A percentile compares a stretch with the other conserved stretches of the same genome.
Conservation (phyloP, 2,329 filamentous ascomycete species). For the Anthostomella pinea region DNA sequence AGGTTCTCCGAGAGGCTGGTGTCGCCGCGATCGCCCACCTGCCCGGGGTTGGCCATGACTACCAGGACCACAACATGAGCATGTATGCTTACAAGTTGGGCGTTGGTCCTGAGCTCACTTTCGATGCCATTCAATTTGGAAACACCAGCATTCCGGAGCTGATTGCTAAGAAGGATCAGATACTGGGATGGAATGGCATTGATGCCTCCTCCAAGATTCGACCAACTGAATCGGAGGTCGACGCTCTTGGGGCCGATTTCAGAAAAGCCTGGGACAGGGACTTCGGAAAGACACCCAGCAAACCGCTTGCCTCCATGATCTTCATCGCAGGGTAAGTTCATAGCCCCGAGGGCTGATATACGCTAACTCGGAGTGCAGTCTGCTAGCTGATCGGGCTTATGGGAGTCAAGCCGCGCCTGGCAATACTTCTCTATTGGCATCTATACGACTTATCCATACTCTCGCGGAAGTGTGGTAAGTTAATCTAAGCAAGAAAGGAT, state of each 20-base stretch:
- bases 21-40: slow-evolving; percentile 35
- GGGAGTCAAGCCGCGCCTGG: background rate
- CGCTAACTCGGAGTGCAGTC: no score
- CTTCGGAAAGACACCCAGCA: background rate
- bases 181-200: slow-evolving; percentile 9
- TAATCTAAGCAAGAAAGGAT: background rate
- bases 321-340: slow-evolving; percentile 2
- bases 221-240: slow-evolving; percentile 3
- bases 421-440: slow-evolving; percentile 6
- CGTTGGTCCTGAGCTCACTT: background rate
- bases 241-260: background rate
- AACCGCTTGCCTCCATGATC: slow-evolving; percentile 1
- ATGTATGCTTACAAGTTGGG: background rate
- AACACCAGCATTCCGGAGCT: background rate
- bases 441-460: slow-evolving; percentile 9
- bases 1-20: slow-evolving; percentile 29
- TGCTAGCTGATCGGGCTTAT: slow-evolving; percentile 1
- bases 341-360: no score
- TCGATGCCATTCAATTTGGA: background rate
- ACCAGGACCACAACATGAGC: slow-evolving; percentile 37
- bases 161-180: background rate
- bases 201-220: slow-evolving; percentile 8
- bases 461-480: slow-evolving; percentile 7
- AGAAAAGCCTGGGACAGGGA: slow-evolving; percentile 5
- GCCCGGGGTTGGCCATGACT: slow-evolving; percentile 44